These are phyloP conservation scores for Begonia peltatifolia DNA, from an alignment of 306 rosid genomes.

Conservation along the genomic window DNA sequence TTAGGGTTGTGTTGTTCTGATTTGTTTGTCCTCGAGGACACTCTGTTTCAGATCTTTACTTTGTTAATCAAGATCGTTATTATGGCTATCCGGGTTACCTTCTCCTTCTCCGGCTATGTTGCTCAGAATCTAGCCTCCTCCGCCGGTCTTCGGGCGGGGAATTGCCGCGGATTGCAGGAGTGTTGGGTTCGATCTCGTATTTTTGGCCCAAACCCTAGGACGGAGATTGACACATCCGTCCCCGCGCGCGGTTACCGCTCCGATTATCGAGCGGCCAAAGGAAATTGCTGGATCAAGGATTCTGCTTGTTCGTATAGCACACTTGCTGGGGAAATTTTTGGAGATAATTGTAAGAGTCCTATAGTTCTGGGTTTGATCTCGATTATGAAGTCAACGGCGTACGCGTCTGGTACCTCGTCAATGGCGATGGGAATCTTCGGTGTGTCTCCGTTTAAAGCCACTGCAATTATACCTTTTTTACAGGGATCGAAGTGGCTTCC, in stretches of 20 bases:
- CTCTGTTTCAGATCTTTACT: constrained; percentile 26
- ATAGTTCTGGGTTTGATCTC: constrained; percentile 54
- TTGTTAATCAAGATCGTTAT: constrained; percentile 15
- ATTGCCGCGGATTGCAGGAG: constrained; percentile 46
- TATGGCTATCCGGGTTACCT: constrained; percentile 77
- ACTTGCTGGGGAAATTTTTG: constrained; percentile 50
- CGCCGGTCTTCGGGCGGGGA: constrained; percentile 36
- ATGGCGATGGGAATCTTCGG: constrained; percentile 34
- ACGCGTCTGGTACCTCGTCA: constrained; percentile 32
- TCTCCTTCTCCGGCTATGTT: constrained; percentile 63
- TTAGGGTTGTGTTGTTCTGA: constrained; percentile 25
- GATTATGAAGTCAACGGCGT: constrained; percentile 60
- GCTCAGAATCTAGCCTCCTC: constrained; percentile 70
- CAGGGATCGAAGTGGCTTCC: constrained; percentile 75
- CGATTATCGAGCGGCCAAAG: constrained; percentile 11
- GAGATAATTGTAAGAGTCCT: constrained; percentile 33
- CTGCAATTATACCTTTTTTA: constrained; percentile 48
- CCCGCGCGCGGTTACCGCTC: constrained; percentile 26
- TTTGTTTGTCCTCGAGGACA: constrained; percentile 12
- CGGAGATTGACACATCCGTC: constrained; percentile 32
- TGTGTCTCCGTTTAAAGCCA: constrained; percentile 43
- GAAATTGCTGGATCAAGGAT: constrained; percentile 15
- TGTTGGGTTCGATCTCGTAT: constrained; percentile 52
- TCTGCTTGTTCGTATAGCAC: constrained; percentile 24
- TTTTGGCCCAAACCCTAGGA: constrained; percentile 33